A percentile compares a stretch with the other conserved stretches of the same genome.
Evolutionary conservation across 176 grass and related monocot species (phyloP).

Genomic region (Bromus sterilis): DNA sequence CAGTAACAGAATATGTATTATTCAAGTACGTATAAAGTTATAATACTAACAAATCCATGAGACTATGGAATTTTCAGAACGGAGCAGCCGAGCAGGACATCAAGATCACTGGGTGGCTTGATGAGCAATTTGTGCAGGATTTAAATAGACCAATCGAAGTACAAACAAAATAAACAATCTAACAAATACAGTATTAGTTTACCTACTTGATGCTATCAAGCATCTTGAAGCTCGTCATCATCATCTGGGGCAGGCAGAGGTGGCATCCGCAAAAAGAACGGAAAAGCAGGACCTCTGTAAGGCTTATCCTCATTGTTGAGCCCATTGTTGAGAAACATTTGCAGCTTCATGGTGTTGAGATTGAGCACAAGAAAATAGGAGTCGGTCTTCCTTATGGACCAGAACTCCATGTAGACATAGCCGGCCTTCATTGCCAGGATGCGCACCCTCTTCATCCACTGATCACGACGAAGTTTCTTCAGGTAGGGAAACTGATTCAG

Average conservation of each 20-base stretch:
- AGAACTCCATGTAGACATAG: conserved; percentile 23
- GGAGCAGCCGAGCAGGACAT: no score
- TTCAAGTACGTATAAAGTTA: background rate
- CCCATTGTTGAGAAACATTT: background rate
- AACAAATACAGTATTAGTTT: background rate
- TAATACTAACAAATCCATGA: background rate
- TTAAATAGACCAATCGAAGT: background rate
- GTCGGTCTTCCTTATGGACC: conserved; percentile 8
- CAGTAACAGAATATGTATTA: background rate
- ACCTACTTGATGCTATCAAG: conserved; percentile 5
- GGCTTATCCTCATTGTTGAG: background rate
- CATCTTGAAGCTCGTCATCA: background rate
- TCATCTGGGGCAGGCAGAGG: background rate
- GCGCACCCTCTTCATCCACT: conserved; percentile 25
- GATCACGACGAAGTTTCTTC: background rate
- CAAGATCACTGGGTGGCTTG: no score
- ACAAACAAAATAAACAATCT: background rate
- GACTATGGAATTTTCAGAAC: background rate
- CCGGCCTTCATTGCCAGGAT: background rate
- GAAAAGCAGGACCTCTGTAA: conserved; percentile 23
- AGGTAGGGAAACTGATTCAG: background rate
- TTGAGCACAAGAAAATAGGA: conserved; percentile 28
- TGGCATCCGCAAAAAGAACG: background rate
- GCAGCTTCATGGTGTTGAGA: conserved; percentile 14
- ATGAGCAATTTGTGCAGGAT: background rate